A percentile compares a stretch with the other conserved stretches of the same genome.
phyloP scores from a whole-genome alignment of 768 basidiomycete species.

The Mrakia gelida region DNA sequence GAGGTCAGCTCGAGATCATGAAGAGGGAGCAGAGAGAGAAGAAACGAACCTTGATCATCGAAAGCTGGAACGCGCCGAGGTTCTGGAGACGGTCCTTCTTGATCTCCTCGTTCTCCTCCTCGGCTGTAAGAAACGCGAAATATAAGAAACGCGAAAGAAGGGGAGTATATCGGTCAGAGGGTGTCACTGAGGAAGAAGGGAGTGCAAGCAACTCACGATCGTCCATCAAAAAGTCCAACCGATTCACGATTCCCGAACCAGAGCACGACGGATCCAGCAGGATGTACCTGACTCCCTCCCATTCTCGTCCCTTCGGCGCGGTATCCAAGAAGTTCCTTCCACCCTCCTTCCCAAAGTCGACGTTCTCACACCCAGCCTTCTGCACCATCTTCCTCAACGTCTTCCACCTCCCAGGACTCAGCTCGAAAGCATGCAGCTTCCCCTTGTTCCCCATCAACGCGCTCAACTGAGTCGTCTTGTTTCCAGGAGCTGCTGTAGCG shows the following conservation, averaged over 20 bases:
- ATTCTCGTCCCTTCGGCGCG: constrained; percentile 64
- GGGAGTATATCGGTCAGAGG: neutral
- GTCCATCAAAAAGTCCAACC: constrained; percentile 76
- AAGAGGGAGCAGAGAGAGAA: no score
- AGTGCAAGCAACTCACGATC: constrained; percentile 52
- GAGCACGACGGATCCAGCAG: constrained; percentile 95
- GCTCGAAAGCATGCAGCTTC: constrained; percentile 78
- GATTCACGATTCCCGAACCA: constrained; percentile 85
- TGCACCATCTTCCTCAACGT: constrained; percentile 80
- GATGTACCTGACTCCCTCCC: constrained; percentile 55
- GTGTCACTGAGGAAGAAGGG: neutral
- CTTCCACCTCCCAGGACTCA: constrained; percentile 71
- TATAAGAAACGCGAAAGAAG: constrained; percentile 26
- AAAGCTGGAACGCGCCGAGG: constrained; percentile 79
- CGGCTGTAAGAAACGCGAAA: constrained; percentile 51
- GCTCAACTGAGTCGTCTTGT: constrained; percentile 92
- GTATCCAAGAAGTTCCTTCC: constrained; percentile 64
- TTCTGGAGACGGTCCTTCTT: constrained; percentile 71
- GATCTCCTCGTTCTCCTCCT: constrained; percentile 51
- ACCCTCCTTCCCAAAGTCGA: neutral
- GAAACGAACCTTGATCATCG: constrained; percentile 57
- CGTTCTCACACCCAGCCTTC: constrained; percentile 70
- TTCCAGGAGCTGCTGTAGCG: constrained; percentile 94
- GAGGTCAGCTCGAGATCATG: no score
- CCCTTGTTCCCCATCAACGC: constrained; percentile 67